These are phyloP conservation scores for Fusarium solani-melongenae DNA, from an alignment of 2,329 filamentous ascomycete genomes.

Conservation along the genomic window DNA sequence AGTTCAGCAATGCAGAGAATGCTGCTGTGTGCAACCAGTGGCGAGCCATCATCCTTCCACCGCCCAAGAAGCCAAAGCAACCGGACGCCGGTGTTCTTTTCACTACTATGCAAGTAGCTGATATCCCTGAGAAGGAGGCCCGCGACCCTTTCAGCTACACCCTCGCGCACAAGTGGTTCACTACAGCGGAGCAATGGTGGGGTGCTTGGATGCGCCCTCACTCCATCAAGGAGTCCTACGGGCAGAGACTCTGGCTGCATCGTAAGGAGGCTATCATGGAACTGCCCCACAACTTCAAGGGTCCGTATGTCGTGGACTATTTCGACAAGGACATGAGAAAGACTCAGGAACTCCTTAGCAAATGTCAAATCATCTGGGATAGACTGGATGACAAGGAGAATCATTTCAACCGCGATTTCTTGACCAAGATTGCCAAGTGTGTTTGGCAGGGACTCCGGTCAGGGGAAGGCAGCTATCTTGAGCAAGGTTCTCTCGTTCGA, in stretches of 20 bases:
- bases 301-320: conserved; percentile 30
- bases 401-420: conserved; percentile 24
- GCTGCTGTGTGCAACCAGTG: conserved; percentile 49
- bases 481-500: neutral
- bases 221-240: conserved; percentile 30
- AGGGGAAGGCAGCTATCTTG: neutral
- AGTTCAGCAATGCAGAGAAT: conserved; percentile 53
- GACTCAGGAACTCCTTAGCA: conserved; percentile 18
- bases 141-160: conserved; percentile 45
- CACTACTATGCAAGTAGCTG: conserved; percentile 26
- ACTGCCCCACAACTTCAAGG: conserved; percentile 40
- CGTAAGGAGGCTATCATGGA: conserved; percentile 35
- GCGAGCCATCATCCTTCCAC: conserved; percentile 52
- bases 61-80: conserved; percentile 14
- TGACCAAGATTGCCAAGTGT: conserved; percentile 16
- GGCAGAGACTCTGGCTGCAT: neutral
- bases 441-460: neutral
- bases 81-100: conserved; percentile 39
- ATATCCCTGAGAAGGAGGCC: conserved; percentile 37
- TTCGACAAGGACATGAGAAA: conserved; percentile 41
- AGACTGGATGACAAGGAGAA: conserved; percentile 3
- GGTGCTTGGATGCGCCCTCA: conserved; percentile 25
- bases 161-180: conserved; percentile 38
- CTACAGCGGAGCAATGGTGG: conserved; percentile 33
- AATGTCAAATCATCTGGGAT: conserved; percentile 19